Evolutionary conservation across 495 filamentous ascomycete genomes (phyloP), one percentile per base, ranked within the genome.

Genomic region (Aspergillus nanangensis): DNA sequence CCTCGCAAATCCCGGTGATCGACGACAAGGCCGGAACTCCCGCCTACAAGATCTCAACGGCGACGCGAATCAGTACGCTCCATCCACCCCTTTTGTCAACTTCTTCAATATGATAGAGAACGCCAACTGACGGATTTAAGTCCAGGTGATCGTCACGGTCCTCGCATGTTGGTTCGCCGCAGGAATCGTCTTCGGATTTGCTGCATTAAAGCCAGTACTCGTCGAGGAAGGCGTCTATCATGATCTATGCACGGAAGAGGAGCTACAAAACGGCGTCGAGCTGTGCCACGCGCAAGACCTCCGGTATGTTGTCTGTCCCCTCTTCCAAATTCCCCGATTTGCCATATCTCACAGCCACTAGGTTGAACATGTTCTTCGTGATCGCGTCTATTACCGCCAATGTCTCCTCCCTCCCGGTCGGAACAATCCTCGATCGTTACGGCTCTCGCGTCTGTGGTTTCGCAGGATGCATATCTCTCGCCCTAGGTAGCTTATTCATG

Each of bases 161-260:
- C 52, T 83, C 10, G 79, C 80, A 47, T 85, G 82, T 56, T 80
- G 83, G 52, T 66, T 82, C 40, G 78, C 81, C 4, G 78, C 84
- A 3, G 84, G 84, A 1, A 72, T 86, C 41, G 81, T 87, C 4
- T 89, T 88, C 60, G 85, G 84, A 5, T 89, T 83, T 62, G 84
- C 84, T 3, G 84, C 85, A 4, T 65, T 89, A 38, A 89, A 87
- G 52, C 85, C 84, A 0, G 74, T 88, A 2, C 57, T 88, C 22
- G 71, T 88, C 22, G 63, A 71, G 9, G 81, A 87, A 57, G 78
- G 79, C 1, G 82, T 87, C 5, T 88, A 87, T 56, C 66, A 71
- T 18, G 65, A 83, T 19, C 55, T 66, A 19, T 88, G 84, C 50
- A 71, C 70, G 1, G 48, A 62, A 4, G 55, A 75, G 8, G 72